phyloP scores from a whole-genome alignment of 2,329 filamentous ascomycete species.

The Colletotrichum acutatum region DNA sequence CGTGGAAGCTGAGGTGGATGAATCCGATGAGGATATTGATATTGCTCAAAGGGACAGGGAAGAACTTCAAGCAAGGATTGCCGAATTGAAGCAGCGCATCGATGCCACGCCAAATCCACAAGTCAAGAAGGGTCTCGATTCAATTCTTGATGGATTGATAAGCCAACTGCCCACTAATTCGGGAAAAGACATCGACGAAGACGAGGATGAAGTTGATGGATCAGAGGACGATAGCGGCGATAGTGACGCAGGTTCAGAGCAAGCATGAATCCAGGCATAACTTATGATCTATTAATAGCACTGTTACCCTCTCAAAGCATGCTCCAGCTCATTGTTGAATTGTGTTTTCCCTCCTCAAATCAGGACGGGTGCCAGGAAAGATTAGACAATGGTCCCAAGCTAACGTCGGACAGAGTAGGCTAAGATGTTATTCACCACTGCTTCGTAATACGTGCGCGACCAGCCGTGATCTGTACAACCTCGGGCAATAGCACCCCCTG shows the following conservation, averaged over 20 bases:
- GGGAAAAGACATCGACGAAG: background rate
- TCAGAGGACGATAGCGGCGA: background rate
- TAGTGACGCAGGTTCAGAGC: background rate
- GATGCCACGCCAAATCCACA: constrained; percentile 41
- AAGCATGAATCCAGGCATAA: background rate
- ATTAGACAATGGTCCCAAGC: no score
- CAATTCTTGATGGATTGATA: constrained; percentile 41
- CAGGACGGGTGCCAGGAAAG: no score
- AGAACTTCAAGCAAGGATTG: constrained; percentile 44
- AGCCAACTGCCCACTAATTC: constrained; percentile 37
- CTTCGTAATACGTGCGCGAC: no score
- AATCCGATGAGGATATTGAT: constrained; percentile 35
- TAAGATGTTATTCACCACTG: no score
- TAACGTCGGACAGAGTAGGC: no score
- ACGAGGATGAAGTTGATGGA: background rate
- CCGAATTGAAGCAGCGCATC: constrained; percentile 41
- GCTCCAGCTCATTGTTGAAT: no score
- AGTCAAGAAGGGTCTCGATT: constrained; percentile 41
- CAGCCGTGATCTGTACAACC: no score
- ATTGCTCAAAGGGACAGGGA: background rate
- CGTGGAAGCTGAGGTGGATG: constrained; percentile 33
- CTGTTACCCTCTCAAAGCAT: background rate
- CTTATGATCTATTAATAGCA: background rate
- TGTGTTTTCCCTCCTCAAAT: no score
- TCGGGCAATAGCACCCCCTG: no score